A percentile compares a stretch with the other conserved stretches of the same genome.
Conservation (phyloP, 164 flowering plant species). For the Dillenia suffruticosa region DNA sequence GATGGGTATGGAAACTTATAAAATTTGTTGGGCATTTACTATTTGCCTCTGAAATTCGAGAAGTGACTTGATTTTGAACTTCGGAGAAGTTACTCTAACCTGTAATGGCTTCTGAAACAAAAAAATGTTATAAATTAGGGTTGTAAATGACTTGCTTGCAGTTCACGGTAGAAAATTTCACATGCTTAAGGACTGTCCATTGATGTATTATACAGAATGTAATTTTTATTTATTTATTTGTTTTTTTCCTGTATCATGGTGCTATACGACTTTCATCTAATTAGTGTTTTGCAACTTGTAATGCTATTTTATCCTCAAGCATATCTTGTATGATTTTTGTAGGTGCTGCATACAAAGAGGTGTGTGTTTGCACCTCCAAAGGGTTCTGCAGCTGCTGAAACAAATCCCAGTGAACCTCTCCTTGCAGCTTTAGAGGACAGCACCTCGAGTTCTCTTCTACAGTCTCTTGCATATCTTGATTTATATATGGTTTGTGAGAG, state of each 20-base stretch:
- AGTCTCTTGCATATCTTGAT: slow-evolving; percentile 89
- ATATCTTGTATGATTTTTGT: slow-evolving; percentile 3
- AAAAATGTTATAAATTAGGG: too few relatives aligned
- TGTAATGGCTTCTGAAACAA: too few relatives aligned
- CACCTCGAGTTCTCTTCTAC: slow-evolving; percentile 57
- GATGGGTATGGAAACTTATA: too few relatives aligned
- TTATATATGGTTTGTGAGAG: slow-evolving; percentile 81
- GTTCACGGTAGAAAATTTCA: too few relatives aligned
- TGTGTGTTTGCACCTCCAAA: slow-evolving; percentile 84
- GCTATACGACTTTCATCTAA: not conserved
- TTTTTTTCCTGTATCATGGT: not conserved
- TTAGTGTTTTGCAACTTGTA: not conserved
- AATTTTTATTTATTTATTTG: not conserved
- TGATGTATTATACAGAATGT: too few relatives aligned
- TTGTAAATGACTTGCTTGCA: too few relatives aligned
- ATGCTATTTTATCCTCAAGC: too few relatives aligned
- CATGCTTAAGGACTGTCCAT: too few relatives aligned
- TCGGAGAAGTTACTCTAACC: too few relatives aligned
- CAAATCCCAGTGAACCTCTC: slow-evolving; percentile 87
- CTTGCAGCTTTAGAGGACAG: slow-evolving; percentile 80
- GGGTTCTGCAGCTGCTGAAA: slow-evolving; percentile 95
- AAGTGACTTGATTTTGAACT: too few relatives aligned
- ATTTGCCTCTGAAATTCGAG: too few relatives aligned
- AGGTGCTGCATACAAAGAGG: slow-evolving; percentile 85
- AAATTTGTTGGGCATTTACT: too few relatives aligned